These are phyloP conservation scores for Toxicodendron radicans DNA, from an alignment of 345 rosid genomes.

Conservation along the genomic window DNA sequence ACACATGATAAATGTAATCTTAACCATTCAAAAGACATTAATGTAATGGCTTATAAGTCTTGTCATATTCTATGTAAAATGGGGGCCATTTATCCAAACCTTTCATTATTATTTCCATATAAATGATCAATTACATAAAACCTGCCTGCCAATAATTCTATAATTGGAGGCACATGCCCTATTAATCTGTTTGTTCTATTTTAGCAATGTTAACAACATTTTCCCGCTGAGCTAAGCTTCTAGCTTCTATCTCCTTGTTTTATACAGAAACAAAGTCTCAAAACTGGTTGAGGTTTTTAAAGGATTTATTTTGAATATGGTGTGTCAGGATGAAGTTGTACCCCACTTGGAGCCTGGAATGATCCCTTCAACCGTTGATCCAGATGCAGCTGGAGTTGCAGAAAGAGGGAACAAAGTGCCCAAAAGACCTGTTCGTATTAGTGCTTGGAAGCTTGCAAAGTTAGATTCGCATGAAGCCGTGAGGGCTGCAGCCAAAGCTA, in stretches of 20 bases:
- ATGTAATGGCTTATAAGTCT: no score
- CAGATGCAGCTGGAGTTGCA: conserved; percentile 73
- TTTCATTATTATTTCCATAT: not conserved
- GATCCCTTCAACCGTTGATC: conserved; percentile 94
- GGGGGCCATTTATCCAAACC: no score
- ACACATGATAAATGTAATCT: not conserved
- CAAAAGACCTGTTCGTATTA: conserved; percentile 71
- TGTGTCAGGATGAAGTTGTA: conserved; percentile 81
- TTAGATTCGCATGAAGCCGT: conserved; percentile 77
- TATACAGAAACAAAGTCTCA: not conserved
- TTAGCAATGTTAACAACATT: not conserved
- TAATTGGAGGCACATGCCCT: not conserved
- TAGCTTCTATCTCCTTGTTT: not conserved
- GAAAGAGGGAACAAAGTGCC: conserved; percentile 68
- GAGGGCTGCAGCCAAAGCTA: conserved; percentile 93
- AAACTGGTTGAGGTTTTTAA: not conserved
- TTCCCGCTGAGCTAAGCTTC: not conserved
- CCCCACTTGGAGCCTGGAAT: conserved; percentile 97
- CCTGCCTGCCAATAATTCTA: not conserved
- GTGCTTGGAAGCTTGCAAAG: conserved; percentile 95
- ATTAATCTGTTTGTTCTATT: not conserved
- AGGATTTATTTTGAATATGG: conserved; percentile 14
- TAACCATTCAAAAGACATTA: not conserved
- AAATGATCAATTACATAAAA: not conserved
- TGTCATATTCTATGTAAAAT: not conserved